Evolutionary conservation across 306 rosid species (phyloP).

Genomic region (Aeschynomene evenia): DNA sequence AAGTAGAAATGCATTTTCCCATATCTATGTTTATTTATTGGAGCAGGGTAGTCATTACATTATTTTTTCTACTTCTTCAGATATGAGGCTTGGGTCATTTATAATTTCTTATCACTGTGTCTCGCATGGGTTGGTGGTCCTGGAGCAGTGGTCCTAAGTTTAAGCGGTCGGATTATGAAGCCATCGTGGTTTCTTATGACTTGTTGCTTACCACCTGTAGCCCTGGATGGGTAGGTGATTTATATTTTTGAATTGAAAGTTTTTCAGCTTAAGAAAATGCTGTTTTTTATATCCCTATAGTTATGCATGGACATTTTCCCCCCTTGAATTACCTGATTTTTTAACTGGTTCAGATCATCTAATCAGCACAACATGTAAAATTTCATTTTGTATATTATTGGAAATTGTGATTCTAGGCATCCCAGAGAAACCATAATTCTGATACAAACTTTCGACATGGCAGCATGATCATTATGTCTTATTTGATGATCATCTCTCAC

Average conservation of each 20-base stretch:
- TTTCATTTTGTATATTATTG: neutral
- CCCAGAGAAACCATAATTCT: constrained; percentile 2
- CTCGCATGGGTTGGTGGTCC: constrained; percentile 98
- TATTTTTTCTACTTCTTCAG: constrained; percentile 45
- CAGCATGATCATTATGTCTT: constrained; percentile 14
- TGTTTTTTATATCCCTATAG: neutral
- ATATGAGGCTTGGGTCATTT: constrained; percentile 95
- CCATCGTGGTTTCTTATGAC: constrained; percentile 79
- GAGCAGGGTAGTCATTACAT: neutral
- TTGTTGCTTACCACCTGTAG: constrained; percentile 75
- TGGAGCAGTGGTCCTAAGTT: constrained; percentile 86
- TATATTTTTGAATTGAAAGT: neutral
- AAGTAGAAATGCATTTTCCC: neutral
- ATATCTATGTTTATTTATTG: neutral
- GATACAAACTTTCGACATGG: neutral
- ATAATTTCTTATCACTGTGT: constrained; percentile 77
- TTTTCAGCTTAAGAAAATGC: neutral
- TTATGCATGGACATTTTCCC: neutral
- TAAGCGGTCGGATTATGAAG: constrained; percentile 75
- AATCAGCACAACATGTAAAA: neutral
- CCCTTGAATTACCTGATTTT: neutral
- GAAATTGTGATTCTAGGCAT: constrained; percentile 1
- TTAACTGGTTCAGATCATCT: neutral
- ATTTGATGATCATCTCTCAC: constrained; percentile 23
- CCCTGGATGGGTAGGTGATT: constrained; percentile 74